These are phyloP conservation scores for Cochliopodium minus DNA, from an alignment of 208 protist genomes.

Conservation along the genomic window DNA sequence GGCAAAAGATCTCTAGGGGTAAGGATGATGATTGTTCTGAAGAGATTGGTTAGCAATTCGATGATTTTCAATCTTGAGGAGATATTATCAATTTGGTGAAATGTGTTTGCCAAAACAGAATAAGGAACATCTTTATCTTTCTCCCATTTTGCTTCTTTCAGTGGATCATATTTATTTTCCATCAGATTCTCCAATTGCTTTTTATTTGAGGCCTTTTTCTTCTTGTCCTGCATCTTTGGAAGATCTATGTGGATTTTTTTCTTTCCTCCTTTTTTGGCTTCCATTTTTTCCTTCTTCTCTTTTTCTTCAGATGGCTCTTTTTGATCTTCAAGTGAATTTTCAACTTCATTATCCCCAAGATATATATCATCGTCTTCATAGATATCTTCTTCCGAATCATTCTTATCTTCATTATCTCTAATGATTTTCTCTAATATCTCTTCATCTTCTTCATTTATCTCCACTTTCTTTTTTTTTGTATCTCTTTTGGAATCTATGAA, in stretches of 20 bases:
- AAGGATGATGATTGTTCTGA: slow-evolving; percentile 55
- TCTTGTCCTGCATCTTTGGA: background rate
- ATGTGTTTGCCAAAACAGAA: slow-evolving; percentile 16
- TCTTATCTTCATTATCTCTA: no score
- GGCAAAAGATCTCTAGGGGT: slow-evolving; percentile 58
- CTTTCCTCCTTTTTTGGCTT: background rate
- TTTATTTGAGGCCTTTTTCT: no score
- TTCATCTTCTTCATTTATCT: background rate
- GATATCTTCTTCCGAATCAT: no score
- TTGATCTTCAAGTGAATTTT: background rate
- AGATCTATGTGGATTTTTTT: no score
- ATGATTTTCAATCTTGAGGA: slow-evolving; percentile 52
- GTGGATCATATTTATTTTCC: background rate
- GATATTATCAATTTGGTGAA: slow-evolving; percentile 22
- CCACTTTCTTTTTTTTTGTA: background rate
- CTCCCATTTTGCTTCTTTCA: background rate
- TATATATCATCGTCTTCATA: background rate
- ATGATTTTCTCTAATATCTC: no score
- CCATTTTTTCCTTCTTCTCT: background rate
- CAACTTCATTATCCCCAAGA: background rate
- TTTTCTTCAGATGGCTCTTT: background rate
- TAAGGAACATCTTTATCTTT: slow-evolving; percentile 18
- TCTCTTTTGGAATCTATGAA: background rate
- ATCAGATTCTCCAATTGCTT: background rate
- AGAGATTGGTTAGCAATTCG: slow-evolving; percentile 50